Conservation (phyloP, 2,329 filamentous ascomycete genomes). For the Paecilomyces formosus region DNA sequence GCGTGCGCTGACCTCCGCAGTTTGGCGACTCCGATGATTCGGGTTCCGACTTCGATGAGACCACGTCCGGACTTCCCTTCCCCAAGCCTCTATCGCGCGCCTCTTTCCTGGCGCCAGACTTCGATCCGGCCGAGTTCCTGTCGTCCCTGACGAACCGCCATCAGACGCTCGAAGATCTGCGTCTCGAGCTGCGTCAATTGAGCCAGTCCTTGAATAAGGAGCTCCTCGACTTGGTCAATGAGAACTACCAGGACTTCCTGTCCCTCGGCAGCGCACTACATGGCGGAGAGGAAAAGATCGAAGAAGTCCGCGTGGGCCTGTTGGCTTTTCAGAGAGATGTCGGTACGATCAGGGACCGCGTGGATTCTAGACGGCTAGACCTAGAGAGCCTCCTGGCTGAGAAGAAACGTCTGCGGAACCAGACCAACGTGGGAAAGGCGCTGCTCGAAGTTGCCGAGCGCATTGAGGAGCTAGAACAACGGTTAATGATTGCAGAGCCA, state of each 20-base stretch:
- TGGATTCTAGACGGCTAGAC: slow-evolving; percentile 57
- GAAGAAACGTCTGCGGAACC: slow-evolving; percentile 54
- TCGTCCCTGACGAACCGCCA: slow-evolving; percentile 77
- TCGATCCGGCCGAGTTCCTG: slow-evolving; percentile 76
- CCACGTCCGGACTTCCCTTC: slow-evolving; percentile 67
- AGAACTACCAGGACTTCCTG: slow-evolving; percentile 88
- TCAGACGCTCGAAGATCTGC: slow-evolving; percentile 91
- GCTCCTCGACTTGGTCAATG: slow-evolving; percentile 87
- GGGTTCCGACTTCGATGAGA: slow-evolving; percentile 49
- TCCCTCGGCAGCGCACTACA: slow-evolving; percentile 71
- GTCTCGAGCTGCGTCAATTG: slow-evolving; percentile 74
- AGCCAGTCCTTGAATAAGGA: slow-evolving; percentile 75
- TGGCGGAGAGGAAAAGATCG: slow-evolving; percentile 85
- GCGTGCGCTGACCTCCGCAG: slow-evolving; percentile 15
- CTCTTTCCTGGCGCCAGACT: slow-evolving; percentile 71
- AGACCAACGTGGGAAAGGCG: slow-evolving; percentile 55
- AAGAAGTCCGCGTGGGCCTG: slow-evolving; percentile 80
- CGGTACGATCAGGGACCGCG: slow-evolving; percentile 61
- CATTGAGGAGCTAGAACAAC: slow-evolving; percentile 57
- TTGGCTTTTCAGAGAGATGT: slow-evolving; percentile 79
- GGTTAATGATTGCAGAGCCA: slow-evolving; percentile 55
- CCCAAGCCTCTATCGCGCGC: slow-evolving; percentile 73
- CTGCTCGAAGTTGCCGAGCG: slow-evolving; percentile 39
- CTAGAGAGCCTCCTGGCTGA: slow-evolving; percentile 58
- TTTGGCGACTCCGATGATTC: slow-evolving; percentile 41